Evolutionary conservation across 768 basidiomycete genomes (phyloP).

Genomic region (Macrocybe gigantea): DNA sequence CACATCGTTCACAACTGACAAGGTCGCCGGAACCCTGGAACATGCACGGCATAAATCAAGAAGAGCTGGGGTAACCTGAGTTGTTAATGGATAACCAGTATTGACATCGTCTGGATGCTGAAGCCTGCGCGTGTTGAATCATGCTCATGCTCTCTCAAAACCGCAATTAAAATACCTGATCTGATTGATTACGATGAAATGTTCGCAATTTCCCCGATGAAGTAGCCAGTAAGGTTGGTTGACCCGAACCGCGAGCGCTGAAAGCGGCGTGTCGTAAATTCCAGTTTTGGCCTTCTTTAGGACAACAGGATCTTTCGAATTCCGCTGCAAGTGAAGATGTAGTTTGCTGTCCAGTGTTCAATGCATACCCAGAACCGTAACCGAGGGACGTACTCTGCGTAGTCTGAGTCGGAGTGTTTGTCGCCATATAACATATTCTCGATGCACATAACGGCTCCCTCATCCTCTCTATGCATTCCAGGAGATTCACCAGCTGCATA

Average conservation of each 20-base stretch:
- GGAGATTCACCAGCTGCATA: slow-evolving; percentile 31
- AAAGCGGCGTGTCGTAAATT: slow-evolving; percentile 43
- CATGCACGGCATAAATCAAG: slow-evolving; percentile 67
- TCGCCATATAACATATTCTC: slow-evolving; percentile 58
- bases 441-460: slow-evolving; percentile 52
- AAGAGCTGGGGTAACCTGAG: slow-evolving; percentile 57
- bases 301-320: slow-evolving; percentile 21
- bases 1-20: slow-evolving; percentile 64
- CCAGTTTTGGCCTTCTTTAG: slow-evolving; percentile 34
- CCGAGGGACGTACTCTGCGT: slow-evolving; percentile 38
- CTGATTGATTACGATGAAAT: slow-evolving; percentile 67
- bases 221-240: slow-evolving; percentile 80
- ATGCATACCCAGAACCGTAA: slow-evolving; percentile 33
- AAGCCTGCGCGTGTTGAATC: slow-evolving; percentile 32
- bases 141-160: not conserved
- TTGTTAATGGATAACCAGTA: slow-evolving; percentile 60
- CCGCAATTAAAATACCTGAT: slow-evolving; percentile 45
- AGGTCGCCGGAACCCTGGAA: slow-evolving; percentile 60
- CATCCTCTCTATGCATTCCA: slow-evolving; percentile 7
- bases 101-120: slow-evolving; percentile 51
- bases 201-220: slow-evolving; percentile 79
- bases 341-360: slow-evolving; percentile 25
- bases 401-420: slow-evolving; percentile 40
- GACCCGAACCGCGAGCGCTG: slow-evolving; percentile 52
- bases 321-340: slow-evolving; percentile 19